These are phyloP conservation scores for Elaeis oleifera DNA, from an alignment of 202 grass and related monocot species.

Conservation along the genomic window DNA sequence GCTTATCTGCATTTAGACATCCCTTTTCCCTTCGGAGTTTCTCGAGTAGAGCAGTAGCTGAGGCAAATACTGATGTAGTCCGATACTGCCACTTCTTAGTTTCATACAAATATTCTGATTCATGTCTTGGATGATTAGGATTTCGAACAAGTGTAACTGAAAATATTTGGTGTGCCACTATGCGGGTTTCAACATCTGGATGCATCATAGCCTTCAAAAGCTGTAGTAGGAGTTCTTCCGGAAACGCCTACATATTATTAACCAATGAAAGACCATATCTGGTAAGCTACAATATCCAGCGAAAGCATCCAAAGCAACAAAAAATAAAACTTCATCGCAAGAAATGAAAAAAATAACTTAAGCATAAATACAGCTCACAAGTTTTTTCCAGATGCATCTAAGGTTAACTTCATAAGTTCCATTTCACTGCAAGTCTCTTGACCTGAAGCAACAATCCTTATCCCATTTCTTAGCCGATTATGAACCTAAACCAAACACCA, in stretches of 20 bases:
- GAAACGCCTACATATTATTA: conserved; percentile 64
- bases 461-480: no score
- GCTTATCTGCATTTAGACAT: conserved; percentile 59
- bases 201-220: conserved; percentile 82
- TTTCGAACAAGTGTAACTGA: conserved; percentile 56
- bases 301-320: conserved; percentile 9
- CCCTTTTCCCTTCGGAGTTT: conserved; percentile 94
- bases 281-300: neutral
- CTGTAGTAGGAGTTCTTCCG: conserved; percentile 79
- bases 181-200: conserved; percentile 78
- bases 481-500: no score
- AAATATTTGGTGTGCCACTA: conserved; percentile 86
- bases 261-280: conserved; percentile 7
- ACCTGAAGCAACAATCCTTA: no score
- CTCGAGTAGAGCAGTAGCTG: conserved; percentile 91
- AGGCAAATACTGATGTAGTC: conserved; percentile 89
- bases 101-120: conserved; percentile 80
- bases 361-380: no score
- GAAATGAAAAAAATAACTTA: no score
- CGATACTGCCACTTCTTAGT: conserved; percentile 85
- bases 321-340: conserved; percentile 6
- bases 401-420: no score
- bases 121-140: conserved; percentile 52
- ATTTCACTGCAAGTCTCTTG: no score
- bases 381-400: no score